A percentile compares a stretch with the other conserved stretches of the same genome.
phyloP scores from a whole-genome alignment of 2,329 filamentous ascomycete genomes.

The Myriangium duriaei region DNA sequence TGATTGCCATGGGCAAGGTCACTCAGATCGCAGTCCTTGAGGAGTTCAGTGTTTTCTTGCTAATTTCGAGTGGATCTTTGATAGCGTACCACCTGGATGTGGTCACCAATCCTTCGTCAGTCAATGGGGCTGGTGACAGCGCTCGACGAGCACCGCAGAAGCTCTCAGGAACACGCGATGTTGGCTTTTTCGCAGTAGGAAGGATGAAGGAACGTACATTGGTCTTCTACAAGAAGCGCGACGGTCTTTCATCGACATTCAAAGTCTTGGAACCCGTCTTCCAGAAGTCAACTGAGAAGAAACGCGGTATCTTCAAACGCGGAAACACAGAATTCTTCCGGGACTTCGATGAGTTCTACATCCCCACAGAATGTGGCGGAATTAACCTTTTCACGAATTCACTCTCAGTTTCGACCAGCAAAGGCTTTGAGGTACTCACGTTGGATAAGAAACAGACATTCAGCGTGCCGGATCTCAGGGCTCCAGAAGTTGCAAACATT shows the following conservation, averaged over 20 bases:
- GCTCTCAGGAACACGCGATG: slow-evolving; percentile 73
- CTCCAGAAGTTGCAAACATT: slow-evolving; percentile 70
- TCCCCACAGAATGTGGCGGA: slow-evolving; percentile 85
- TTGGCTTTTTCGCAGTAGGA: slow-evolving; percentile 91
- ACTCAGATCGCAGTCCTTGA: slow-evolving; percentile 92
- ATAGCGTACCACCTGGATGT: slow-evolving; percentile 91
- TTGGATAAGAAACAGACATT: slow-evolving; percentile 94
- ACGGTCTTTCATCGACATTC: slow-evolving; percentile 84
- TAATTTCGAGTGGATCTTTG: slow-evolving; percentile 82
- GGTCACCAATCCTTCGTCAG: slow-evolving; percentile 46
- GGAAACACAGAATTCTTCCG: slow-evolving; percentile 90
- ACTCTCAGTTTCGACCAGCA: slow-evolving; percentile 78
- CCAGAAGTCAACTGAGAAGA: slow-evolving; percentile 81
- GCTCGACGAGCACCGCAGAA: slow-evolving; percentile 80
- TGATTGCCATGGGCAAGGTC: slow-evolving; percentile 62
- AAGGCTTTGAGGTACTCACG: slow-evolving; percentile 90
- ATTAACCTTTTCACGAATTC: slow-evolving; percentile 95
- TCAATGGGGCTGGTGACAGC: slow-evolving; percentile 51
- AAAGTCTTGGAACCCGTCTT: slow-evolving; percentile 91
- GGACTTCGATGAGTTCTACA: slow-evolving; percentile 97
- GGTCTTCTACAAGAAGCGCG: slow-evolving; percentile 94
- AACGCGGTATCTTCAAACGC: slow-evolving; percentile 53
- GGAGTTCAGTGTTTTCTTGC: slow-evolving; percentile 83
- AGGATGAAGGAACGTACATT: slow-evolving; percentile 94
- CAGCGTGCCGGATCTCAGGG: slow-evolving; percentile 78